These are phyloP conservation scores for Phytophthora sojae DNA, from an alignment of 352 stramenopile species.

Conservation along the genomic window DNA sequence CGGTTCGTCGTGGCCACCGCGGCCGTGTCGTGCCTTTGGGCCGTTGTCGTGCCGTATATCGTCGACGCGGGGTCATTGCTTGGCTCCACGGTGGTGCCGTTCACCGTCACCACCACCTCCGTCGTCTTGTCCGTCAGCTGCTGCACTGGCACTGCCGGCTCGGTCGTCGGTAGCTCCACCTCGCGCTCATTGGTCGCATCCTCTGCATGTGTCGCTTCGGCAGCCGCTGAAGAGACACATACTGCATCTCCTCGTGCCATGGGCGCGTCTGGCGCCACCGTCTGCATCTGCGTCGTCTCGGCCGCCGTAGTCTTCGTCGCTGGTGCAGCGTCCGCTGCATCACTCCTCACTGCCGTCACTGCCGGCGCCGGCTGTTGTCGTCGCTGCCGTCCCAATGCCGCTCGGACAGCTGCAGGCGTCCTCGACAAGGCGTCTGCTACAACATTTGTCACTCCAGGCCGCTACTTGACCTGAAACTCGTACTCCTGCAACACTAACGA, in stretches of 20 bases:
- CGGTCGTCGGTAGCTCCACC: no score
- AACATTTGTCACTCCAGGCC: not conserved
- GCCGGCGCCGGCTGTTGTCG: not conserved
- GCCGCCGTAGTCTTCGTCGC: no score
- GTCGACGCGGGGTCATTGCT: not conserved
- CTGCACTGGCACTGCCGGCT: not conserved
- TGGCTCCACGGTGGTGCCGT: not conserved
- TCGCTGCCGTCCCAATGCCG: not conserved
- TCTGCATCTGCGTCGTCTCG: not conserved
- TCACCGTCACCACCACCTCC: not conserved
- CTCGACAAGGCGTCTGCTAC: not conserved
- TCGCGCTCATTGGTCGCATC: not conserved
- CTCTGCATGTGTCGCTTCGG: not conserved
- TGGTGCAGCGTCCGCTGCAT: no score
- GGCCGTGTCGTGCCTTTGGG: no score
- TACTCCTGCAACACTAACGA: not conserved
- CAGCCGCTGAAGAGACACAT: not conserved
- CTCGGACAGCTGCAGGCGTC: not conserved
- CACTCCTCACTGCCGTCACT: no score
- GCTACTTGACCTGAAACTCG: not conserved
- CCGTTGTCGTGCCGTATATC: not conserved
- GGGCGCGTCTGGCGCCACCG: not conserved
- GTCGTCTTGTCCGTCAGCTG: not conserved
- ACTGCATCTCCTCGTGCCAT: not conserved
- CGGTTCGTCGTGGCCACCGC: not conserved